Percentiles rank a stretch among this genome's conserved stretches.
Conservation (phyloP, 2,329 filamentous ascomycete species). For the Nemania serpens region DNA sequence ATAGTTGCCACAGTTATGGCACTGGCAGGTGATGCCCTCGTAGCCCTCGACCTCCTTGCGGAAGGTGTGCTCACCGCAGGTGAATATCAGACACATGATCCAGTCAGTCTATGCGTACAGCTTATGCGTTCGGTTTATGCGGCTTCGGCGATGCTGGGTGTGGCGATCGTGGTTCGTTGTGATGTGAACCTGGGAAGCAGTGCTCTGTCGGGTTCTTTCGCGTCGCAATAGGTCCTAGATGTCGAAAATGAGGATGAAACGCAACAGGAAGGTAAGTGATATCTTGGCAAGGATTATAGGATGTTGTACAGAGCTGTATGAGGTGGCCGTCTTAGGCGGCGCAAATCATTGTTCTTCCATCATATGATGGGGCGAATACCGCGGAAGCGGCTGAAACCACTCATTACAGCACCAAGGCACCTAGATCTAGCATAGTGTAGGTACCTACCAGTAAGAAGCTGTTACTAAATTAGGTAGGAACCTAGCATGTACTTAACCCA, state of each 20-base stretch:
- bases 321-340: conserved; percentile 8
- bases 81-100: conserved; percentile 65
- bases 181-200: neutral
- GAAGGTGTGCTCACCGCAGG: conserved; percentile 66
- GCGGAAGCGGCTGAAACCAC: neutral
- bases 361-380: conserved; percentile 2
- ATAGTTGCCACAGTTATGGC: conserved; percentile 70
- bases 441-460: too few relatives aligned
- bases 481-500: too few relatives aligned
- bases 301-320: neutral
- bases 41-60: conserved; percentile 64
- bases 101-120: conserved; percentile 10
- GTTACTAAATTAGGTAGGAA: too few relatives aligned
- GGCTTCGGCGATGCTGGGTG: too few relatives aligned
- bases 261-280: neutral
- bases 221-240: neutral
- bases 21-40: conserved; percentile 65
- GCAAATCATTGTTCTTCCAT: conserved; percentile 8
- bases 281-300: neutral
- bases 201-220: neutral
- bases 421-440: too few relatives aligned
- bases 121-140: too few relatives aligned
- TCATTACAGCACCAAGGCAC: too few relatives aligned
- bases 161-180: neutral
- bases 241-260: neutral